A percentile compares a stretch with the other conserved stretches of the same genome.
Conservation (phyloP, 2,329 filamentous ascomycete genomes). For the Colletotrichum tofieldiae region DNA sequence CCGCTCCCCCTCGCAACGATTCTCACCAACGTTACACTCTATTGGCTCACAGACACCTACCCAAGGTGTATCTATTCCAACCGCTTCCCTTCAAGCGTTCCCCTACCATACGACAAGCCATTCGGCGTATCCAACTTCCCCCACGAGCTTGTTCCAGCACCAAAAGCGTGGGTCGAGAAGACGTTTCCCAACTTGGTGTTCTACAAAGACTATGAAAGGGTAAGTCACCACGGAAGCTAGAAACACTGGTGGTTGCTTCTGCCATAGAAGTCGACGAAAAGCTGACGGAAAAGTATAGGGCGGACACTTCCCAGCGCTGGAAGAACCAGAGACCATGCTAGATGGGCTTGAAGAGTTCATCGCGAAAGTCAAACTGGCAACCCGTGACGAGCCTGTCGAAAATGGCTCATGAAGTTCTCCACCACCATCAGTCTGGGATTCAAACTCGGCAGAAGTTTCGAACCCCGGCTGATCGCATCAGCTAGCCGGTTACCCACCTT, state of each 20-base stretch:
- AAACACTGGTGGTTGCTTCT: too few relatives aligned
- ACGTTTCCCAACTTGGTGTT: conserved; percentile 2
- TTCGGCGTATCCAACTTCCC: too few relatives aligned
- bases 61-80: too few relatives aligned
- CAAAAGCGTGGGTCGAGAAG: too few relatives aligned
- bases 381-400: background rate
- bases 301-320: conserved; percentile 1
- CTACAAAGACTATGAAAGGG: conserved; percentile 12
- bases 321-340: conserved; percentile 1
- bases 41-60: too few relatives aligned
- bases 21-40: too few relatives aligned
- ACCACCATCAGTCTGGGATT: background rate
- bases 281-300: background rate
- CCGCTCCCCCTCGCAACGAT: background rate
- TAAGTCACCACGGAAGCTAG: background rate
- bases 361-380: background rate
- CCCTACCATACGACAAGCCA: too few relatives aligned
- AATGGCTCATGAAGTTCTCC: background rate
- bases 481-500: background rate
- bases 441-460: background rate
- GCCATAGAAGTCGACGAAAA: background rate
- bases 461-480: background rate
- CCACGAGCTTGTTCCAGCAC: too few relatives aligned
- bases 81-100: too few relatives aligned
- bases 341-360: background rate